Evolutionary conservation across 2,329 filamentous ascomycete genomes (phyloP).

Genomic region (Arthroderma sp.): DNA sequence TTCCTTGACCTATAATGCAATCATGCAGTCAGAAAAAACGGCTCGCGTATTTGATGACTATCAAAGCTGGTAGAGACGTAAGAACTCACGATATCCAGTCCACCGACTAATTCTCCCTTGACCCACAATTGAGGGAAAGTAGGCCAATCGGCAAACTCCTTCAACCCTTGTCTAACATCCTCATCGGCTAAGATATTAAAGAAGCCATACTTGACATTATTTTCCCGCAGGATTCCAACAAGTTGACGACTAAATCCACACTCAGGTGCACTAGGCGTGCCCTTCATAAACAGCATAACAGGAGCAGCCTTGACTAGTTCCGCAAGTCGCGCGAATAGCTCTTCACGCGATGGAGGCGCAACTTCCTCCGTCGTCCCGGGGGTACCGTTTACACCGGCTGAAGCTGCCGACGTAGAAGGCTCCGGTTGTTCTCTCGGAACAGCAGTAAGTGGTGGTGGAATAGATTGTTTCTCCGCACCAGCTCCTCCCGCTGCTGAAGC

Average conservation of each 20-base stretch:
- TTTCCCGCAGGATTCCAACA: slow-evolving; percentile 73
- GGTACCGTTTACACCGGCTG: slow-evolving; percentile 7
- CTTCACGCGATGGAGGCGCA: slow-evolving; percentile 59
- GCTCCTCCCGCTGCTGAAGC: slow-evolving; percentile 19
- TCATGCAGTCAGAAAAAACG: not conserved
- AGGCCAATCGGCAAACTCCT: slow-evolving; percentile 97
- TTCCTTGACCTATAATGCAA: slow-evolving; percentile 64
- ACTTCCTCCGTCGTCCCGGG: slow-evolving; percentile 15
- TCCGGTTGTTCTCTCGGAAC: slow-evolving; percentile 23
- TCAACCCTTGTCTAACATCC: slow-evolving; percentile 88
- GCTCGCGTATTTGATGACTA: slow-evolving; percentile 2
- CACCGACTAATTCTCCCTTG: slow-evolving; percentile 77
- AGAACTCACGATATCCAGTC: slow-evolving; percentile 78
- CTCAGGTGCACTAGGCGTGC: slow-evolving; percentile 74
- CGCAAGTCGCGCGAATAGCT: slow-evolving; percentile 64
- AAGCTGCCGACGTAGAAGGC: slow-evolving; percentile 15
- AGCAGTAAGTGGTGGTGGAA: slow-evolving; percentile 28
- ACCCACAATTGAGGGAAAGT: slow-evolving; percentile 95
- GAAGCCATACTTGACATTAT: slow-evolving; percentile 90
- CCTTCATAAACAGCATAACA: slow-evolving; percentile 99
- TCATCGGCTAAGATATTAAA: slow-evolving; percentile 98
- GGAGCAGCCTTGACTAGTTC: slow-evolving; percentile 89
- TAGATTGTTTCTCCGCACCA: slow-evolving; percentile 22
- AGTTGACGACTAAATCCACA: slow-evolving; percentile 89
- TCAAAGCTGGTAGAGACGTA: slow-evolving; percentile 12